These are phyloP conservation scores for Pythium volutum DNA, from an alignment of 352 stramenopile genomes.

Conservation along the genomic window DNA sequence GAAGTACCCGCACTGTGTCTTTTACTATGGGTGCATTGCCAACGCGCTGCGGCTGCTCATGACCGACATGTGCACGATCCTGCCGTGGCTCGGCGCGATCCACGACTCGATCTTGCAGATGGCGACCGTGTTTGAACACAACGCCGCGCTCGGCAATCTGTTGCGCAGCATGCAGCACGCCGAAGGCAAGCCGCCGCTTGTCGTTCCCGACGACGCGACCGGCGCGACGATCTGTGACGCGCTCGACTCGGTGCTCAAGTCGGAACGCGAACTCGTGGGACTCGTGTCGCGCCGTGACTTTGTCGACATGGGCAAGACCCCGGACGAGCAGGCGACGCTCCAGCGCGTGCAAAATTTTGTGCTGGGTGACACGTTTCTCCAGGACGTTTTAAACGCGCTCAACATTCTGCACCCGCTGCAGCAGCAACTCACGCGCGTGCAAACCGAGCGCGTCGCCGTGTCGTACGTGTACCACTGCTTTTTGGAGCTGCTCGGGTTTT, in stretches of 20 bases:
- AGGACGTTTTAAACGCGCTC: slow-evolving; percentile 54
- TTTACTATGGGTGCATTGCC: slow-evolving; percentile 64
- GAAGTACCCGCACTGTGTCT: slow-evolving; percentile 53
- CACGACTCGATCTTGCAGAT: slow-evolving; percentile 39
- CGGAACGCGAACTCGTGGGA: slow-evolving; percentile 48
- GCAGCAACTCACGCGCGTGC: slow-evolving; percentile 45
- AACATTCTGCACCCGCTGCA: slow-evolving; percentile 57
- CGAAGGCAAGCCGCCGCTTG: slow-evolving; percentile 17
- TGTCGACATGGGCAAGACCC: slow-evolving; percentile 33
- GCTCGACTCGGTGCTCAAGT: slow-evolving; percentile 47
- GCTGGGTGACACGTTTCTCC: slow-evolving; percentile 53
- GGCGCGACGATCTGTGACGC: slow-evolving; percentile 29
- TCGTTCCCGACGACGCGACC: slow-evolving; percentile 14
- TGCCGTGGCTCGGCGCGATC: slow-evolving; percentile 49
- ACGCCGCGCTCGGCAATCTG: slow-evolving; percentile 39
- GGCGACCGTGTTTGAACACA: slow-evolving; percentile 39
- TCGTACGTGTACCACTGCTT: slow-evolving; percentile 59
- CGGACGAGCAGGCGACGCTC: slow-evolving; percentile 40
- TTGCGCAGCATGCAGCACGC: slow-evolving; percentile 24
- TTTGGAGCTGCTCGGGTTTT: slow-evolving; percentile 42
- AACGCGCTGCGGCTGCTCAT: slow-evolving; percentile 49
- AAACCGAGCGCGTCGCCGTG: slow-evolving; percentile 37
- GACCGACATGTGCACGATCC: slow-evolving; percentile 41
- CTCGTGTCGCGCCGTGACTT: slow-evolving; percentile 62
- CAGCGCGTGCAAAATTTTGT: slow-evolving; percentile 67